phyloP scores from a whole-genome alignment of 805 yeast species.

The Torulaspora delbrueckii region DNA sequence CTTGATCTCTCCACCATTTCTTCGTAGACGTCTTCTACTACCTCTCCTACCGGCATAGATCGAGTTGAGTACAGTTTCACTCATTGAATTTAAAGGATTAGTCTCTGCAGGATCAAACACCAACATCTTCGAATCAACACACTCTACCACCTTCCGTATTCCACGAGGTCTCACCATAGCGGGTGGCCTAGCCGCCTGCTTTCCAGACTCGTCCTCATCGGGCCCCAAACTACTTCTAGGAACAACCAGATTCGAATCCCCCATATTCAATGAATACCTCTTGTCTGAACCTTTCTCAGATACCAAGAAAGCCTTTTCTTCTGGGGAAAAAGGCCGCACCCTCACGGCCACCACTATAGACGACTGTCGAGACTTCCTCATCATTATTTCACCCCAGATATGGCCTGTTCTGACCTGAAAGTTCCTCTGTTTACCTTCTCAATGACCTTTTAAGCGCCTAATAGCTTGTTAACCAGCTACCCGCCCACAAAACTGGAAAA shows the following conservation, averaged over 20 bases:
- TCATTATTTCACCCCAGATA: background rate
- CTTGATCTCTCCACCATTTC: slow-evolving; percentile 50
- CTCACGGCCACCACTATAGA: slow-evolving; percentile 75
- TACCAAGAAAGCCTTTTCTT: slow-evolving; percentile 49
- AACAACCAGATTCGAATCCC: slow-evolving; percentile 18
- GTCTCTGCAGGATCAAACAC: slow-evolving; percentile 80
- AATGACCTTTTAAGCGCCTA: background rate
- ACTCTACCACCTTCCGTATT: slow-evolving; percentile 65
- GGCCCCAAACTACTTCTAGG: slow-evolving; percentile 6
- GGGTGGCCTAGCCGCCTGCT: slow-evolving; percentile 9
- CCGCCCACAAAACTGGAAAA: slow-evolving; percentile 1
- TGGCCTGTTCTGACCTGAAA: background rate
- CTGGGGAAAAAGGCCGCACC: slow-evolving; percentile 72
- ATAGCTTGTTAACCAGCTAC: background rate
- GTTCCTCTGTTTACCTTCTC: background rate
- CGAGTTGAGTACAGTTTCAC: slow-evolving; percentile 29
- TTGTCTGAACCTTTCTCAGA: slow-evolving; percentile 34
- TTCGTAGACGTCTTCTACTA: slow-evolving; percentile 19
- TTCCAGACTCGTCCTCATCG: slow-evolving; percentile 10
- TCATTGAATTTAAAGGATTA: slow-evolving; percentile 45
- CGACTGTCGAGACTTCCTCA: slow-evolving; percentile 37
- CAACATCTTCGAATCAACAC: slow-evolving; percentile 80
- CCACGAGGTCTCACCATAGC: slow-evolving; percentile 40
- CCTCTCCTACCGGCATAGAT: slow-evolving; percentile 24
- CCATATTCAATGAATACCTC: slow-evolving; percentile 9